phyloP scores from a whole-genome alignment of 352 stramenopile species.

The Phytophthora cactorum region DNA sequence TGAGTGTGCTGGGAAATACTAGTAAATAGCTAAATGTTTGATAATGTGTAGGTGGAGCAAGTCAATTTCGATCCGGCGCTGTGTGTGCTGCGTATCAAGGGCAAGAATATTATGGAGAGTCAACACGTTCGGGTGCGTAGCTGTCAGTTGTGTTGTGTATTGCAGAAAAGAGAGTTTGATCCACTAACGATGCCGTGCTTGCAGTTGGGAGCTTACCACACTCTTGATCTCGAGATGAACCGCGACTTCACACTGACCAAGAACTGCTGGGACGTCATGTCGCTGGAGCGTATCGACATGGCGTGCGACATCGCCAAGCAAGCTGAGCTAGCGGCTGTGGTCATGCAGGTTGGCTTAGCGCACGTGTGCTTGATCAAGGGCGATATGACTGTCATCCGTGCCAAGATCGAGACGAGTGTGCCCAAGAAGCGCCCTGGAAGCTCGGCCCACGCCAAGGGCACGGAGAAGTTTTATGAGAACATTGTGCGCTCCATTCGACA shows the following conservation, averaged over 20 bases:
- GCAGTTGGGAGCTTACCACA: conserved; percentile 97
- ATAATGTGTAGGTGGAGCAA: conserved; percentile 85
- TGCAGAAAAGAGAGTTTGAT: not conserved
- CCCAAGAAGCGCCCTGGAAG: conserved; percentile 97
- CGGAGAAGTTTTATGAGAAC: conserved; percentile 97
- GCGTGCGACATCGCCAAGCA: conserved; percentile 94
- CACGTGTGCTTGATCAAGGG: conserved; percentile 98
- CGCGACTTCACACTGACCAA: conserved; percentile 97
- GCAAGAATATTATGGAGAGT: conserved; percentile 95
- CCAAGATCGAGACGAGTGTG: conserved; percentile 96
- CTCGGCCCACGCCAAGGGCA: conserved; percentile 93
- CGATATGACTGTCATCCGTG: conserved; percentile 95
- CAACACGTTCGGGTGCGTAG: conserved; percentile 92
- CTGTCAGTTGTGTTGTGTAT: not conserved
- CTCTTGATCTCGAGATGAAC: conserved; percentile 96
- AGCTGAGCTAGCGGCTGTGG: conserved; percentile 96
- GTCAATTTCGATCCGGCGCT: conserved; percentile 96
- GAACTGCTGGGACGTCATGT: conserved; percentile 97
- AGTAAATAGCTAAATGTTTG: conserved; percentile 2
- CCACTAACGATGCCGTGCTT: conserved; percentile 4
- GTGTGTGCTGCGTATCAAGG: conserved; percentile 94
- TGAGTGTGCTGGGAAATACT: not conserved
- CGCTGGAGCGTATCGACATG: conserved; percentile 95
- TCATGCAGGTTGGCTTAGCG: conserved; percentile 96
- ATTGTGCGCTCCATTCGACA: conserved; percentile 95